phyloP scores from a whole-genome alignment of 2,329 filamentous ascomycete species.

The Zelopaecilomyces penicillatus region DNA sequence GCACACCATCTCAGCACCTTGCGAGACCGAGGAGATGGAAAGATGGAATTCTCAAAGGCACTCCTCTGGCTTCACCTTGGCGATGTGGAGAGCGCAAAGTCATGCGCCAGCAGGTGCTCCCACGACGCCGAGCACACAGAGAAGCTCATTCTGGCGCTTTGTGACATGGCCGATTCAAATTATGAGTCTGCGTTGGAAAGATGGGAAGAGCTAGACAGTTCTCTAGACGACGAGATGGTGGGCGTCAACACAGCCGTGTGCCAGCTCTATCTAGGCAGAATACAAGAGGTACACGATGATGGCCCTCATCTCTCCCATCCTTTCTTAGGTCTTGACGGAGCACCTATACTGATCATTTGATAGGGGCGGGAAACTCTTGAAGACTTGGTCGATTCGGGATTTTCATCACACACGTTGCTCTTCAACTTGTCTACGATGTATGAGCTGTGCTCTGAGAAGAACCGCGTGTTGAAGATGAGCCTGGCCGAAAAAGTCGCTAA shows the following conservation, averaged over 20 bases:
- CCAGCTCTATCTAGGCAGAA: slow-evolving; percentile 69
- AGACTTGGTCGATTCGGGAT: slow-evolving; percentile 50
- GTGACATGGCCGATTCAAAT: slow-evolving; percentile 69
- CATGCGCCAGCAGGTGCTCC: slow-evolving; percentile 33
- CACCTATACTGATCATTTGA: slow-evolving; percentile 8
- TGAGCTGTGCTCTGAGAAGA: slow-evolving; percentile 77
- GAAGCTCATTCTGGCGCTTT: slow-evolving; percentile 55
- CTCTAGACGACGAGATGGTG: slow-evolving; percentile 55
- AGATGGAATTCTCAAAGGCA: slow-evolving; percentile 43
- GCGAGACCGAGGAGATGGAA: slow-evolving; percentile 27
- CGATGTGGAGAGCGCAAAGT: slow-evolving; percentile 59
- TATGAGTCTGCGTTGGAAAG: slow-evolving; percentile 54
- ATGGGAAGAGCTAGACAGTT: slow-evolving; percentile 47
- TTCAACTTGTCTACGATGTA: slow-evolving; percentile 91
- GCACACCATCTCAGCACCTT: slow-evolving; percentile 62
- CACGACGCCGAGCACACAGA: slow-evolving; percentile 27
- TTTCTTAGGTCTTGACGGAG: neutral
- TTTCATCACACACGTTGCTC: slow-evolving; percentile 68
- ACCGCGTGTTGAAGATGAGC: slow-evolving; percentile 58
- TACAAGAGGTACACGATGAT: slow-evolving; percentile 52
- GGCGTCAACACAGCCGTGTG: slow-evolving; percentile 78
- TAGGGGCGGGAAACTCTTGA: slow-evolving; percentile 62
- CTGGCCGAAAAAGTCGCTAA: slow-evolving; percentile 63
- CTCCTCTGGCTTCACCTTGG: slow-evolving; percentile 74
- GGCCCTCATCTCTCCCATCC: neutral